Evolutionary conservation across 352 stramenopile species (phyloP), one percentile per base, ranked within the genome.

Genomic region (Blastocystis sp.): DNA sequence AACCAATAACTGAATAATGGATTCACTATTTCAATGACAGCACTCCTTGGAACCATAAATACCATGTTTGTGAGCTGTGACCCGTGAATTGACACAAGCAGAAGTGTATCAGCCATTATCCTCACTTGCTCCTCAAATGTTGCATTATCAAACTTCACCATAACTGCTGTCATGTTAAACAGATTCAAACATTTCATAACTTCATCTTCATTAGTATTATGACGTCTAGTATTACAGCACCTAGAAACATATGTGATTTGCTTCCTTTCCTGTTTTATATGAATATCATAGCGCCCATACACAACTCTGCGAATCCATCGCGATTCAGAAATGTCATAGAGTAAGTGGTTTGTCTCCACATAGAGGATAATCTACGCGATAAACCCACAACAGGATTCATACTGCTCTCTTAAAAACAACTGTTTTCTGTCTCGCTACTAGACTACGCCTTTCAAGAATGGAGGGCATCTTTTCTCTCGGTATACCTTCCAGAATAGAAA

Each of bases 21-120:
- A 21, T 74, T 74, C 0, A 74, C 40, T 4, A 74, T 38, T 28
- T 74, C 64, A 28, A 74, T 74, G 28, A 74, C 64, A 42, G 40
- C 11, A 17, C 64, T 48, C 34, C 64, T 28, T 48, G 64, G 64
- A 3, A 48, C 21, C 64, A 74, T 28, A 21, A 74, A 74, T 10
- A 74, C 10, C 64, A 74, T 10, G 42, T 74, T 74, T 28, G 42
- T 42, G 3, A 74, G 34, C 64, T 74, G 64, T 11, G 64, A 19
- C 10, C 64, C 64, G 42, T 74, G 64, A 43, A 48, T 74, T 21
- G 64, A 52, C 34, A 74, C 42, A 10, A 74, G 45, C 45, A 57
- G 45, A 11, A 11, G 4, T 11, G 45, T 57, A 4, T 57, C 45
- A 4, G 45, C 4, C 45, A 57, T 57, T 4, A 57, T 57, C 45